A percentile compares a stretch with the other conserved stretches of the same genome.
These are phyloP conservation scores for Tarenaya hassleriana DNA, from an alignment of 345 rosid species.

Conservation along the genomic window DNA sequence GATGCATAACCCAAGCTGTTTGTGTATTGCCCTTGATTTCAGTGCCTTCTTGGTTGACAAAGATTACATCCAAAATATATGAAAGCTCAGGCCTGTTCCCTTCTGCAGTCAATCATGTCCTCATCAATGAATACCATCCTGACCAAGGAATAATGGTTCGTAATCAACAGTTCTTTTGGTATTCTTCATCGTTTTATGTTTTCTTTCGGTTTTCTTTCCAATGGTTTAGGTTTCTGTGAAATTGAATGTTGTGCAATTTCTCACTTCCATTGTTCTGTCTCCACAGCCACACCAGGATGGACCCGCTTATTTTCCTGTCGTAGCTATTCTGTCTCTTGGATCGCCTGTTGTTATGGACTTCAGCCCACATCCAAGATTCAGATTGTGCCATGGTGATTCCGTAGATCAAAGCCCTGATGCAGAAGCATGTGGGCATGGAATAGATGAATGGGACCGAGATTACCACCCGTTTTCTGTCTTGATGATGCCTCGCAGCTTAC, in stretches of 20 bases:
- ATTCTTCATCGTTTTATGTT: not conserved
- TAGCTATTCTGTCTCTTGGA: constrained; percentile 77
- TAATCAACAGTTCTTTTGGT: not conserved
- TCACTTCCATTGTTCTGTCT: constrained; percentile 18
- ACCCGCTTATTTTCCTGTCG: constrained; percentile 88
- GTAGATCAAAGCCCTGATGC: constrained; percentile 14
- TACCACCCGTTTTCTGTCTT: constrained; percentile 51
- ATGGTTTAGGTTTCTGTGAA: not conserved
- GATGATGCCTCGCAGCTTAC: constrained; percentile 75
- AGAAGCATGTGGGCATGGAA: constrained; percentile 24
- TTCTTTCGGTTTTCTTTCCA: not conserved
- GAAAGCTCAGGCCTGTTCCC: constrained; percentile 69
- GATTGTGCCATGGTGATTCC: constrained; percentile 20
- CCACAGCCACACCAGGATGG: constrained; percentile 93
- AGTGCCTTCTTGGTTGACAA: constrained; percentile 76
- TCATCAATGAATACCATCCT: constrained; percentile 81
- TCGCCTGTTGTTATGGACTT: constrained; percentile 86
- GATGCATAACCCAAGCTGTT: not conserved
- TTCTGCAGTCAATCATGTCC: constrained; percentile 75
- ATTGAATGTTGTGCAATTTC: constrained; percentile 1
- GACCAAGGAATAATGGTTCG: constrained; percentile 85
- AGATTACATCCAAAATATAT: constrained; percentile 47
- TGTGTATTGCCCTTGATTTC: constrained; percentile 24
- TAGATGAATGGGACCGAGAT: constrained; percentile 24
- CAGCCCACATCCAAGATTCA: constrained; percentile 58